phyloP scores from a whole-genome alignment of 305 asterid genomes.

The Fraxinus sp. region DNA sequence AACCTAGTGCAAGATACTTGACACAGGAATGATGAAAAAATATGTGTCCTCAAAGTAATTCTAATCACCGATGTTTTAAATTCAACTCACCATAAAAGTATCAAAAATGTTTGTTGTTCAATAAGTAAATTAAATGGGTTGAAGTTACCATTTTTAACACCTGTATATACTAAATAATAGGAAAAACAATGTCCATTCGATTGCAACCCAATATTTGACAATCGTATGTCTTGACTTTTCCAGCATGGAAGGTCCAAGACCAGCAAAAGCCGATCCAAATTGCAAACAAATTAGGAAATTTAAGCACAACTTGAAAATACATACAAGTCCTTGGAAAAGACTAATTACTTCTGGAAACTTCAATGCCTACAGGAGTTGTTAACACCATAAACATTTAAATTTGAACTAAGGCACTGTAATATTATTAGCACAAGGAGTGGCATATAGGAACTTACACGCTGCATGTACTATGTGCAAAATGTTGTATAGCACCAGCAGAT shows the following conservation, averaged over 20 bases:
- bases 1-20: not conserved
- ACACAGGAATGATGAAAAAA: not conserved
- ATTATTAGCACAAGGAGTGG: not conserved
- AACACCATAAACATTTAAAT: not conserved
- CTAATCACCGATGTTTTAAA: not conserved
- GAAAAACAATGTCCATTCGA: not conserved
- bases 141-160: not conserved
- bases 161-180: not conserved
- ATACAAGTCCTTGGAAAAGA: not conserved
- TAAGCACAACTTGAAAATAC: not conserved
- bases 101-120: not conserved
- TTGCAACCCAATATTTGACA: not conserved
- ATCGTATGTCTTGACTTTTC: not conserved
- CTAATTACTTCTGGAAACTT: not conserved
- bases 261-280: not conserved
- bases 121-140: not conserved
- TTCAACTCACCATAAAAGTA: not conserved
- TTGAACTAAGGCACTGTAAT: not conserved
- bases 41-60: not conserved
- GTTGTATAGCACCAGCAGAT: slow-evolving; percentile 84
- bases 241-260: not conserved
- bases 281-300: not conserved
- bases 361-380: not conserved
- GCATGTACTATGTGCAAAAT: slow-evolving; percentile 83
- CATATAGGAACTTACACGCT: slow-evolving; percentile 73